Evolutionary conservation across 1,139 yeast species (phyloP).

Genomic region (Hemisphaericaspora xylanilytica): DNA sequence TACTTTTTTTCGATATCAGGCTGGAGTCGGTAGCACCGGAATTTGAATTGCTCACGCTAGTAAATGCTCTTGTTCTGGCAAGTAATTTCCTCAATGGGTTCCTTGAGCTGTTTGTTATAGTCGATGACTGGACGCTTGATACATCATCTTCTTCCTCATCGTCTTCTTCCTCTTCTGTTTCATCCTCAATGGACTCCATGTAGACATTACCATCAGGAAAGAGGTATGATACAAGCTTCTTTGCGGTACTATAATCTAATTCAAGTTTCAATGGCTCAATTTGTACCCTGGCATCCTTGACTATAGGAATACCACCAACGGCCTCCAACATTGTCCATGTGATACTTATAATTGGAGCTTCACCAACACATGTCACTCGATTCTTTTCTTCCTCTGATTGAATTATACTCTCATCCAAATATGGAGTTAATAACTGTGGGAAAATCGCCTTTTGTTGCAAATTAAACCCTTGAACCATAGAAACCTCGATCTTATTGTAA

Average conservation of each 20-base stretch:
- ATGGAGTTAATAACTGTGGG: conserved; percentile 71
- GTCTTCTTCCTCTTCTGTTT: conserved; percentile 6
- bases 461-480: conserved; percentile 71
- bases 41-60: not conserved
- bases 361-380: conserved; percentile 6
- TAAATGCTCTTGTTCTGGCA: not conserved
- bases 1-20: not conserved
- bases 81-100: conserved; percentile 1
- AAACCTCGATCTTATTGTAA: conserved; percentile 56
- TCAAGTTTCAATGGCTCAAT: conserved; percentile 71
- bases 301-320: conserved; percentile 80
- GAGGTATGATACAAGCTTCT: conserved; percentile 57
- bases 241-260: conserved; percentile 68
- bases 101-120: conserved; percentile 1
- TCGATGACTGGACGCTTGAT: conserved; percentile 3
- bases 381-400: conserved; percentile 8
- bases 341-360: conserved; percentile 47
- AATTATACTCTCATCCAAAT: conserved; percentile 16
- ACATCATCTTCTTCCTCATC: conserved; percentile 7
- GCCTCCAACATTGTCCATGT: conserved; percentile 76
- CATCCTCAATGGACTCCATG: conserved; percentile 3
- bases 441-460: conserved; percentile 58
- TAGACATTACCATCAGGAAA: conserved; percentile 49
- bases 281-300: conserved; percentile 45
- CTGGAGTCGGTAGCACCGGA: conserved; percentile 1